Evolutionary conservation across 768 basidiomycete species (phyloP), one percentile per base, ranked within the genome.

Genomic region (Sarcodon sp.): DNA sequence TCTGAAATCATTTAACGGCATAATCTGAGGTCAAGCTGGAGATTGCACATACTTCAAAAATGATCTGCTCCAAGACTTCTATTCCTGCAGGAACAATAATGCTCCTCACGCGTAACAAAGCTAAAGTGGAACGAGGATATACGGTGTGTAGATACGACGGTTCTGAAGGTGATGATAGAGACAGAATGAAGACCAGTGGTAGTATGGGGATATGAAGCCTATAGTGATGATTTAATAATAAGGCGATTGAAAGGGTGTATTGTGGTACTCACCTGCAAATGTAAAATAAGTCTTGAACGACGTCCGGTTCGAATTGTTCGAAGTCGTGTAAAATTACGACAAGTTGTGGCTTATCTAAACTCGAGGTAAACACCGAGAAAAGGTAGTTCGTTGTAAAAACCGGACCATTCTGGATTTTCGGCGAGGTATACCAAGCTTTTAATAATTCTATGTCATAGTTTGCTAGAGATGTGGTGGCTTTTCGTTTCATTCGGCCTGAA

Each of bases 291-390:
- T 88, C 84, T 55, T 81, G 76, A 44, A 88, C 60, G 2, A 87
- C 69, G 1, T 53, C 47, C 0, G 75, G 63, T 48, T 85, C 83
- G 44, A 84, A 75, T 56, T 79, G 76, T 55, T 88, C 86, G 53
- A 89, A 86, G 48, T 84, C 80, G 48, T 86, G 83, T 16, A 88
- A 55, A 10, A 87, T 56, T 7, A 83, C 66, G 18, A 80, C 68
- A 3, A 88, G 69, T 35, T 69, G 71, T 9, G 56, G 61, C 4
- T 43, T 37, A 34, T 16, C 33, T 21, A 43, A 45, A 45, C 16
- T n/a, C 10, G 35, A 33, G 50, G 12, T 47, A 50, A 47, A 45
- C 37, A 52, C 34, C 36, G 15, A 50, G 48, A 1, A 53, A 35
- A 3, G 45, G 10, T 16, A 12, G 1, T 16, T 13, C 8, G 33